Percentiles rank a stretch among this genome's conserved stretches.
phyloP scores from a whole-genome alignment of 306 rosid genomes.

The Hippophae gyantsensis region DNA sequence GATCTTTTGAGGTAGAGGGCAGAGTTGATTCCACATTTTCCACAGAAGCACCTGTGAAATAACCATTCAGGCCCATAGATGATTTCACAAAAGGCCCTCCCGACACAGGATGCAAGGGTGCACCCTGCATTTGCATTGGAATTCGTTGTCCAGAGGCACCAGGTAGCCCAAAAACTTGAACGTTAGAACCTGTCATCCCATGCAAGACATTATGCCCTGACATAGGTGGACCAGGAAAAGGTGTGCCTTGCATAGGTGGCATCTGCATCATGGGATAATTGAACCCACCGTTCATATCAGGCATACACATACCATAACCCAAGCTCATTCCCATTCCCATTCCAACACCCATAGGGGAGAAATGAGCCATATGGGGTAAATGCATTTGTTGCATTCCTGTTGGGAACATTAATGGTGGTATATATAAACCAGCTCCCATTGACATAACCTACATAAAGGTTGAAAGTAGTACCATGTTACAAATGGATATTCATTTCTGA shows the following conservation, averaged over 20 bases:
- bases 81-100: constrained; percentile 51
- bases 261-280: constrained; percentile 61
- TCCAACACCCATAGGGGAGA: constrained; percentile 49
- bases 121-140: constrained; percentile 42
- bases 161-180: constrained; percentile 53
- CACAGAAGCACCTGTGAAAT: constrained; percentile 37
- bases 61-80: constrained; percentile 24
- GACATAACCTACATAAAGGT: constrained; percentile 66
- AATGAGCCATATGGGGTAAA: constrained; percentile 52
- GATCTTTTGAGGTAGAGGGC: constrained; percentile 42
- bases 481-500: constrained; percentile 7
- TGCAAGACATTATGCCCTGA: constrained; percentile 45
- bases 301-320: constrained; percentile 71
- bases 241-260: constrained; percentile 74
- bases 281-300: constrained; percentile 57
- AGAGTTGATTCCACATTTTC: constrained; percentile 40
- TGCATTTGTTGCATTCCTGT: constrained; percentile 69
- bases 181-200: constrained; percentile 60
- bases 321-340: constrained; percentile 47
- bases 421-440: constrained; percentile 72
- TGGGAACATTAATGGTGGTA: constrained; percentile 73
- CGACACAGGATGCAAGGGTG: constrained; percentile 32
- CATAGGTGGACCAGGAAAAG: constrained; percentile 46
- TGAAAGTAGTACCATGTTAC: constrained; percentile 18
- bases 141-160: constrained; percentile 39